phyloP scores from a whole-genome alignment of 73 alveolate species.

The Tetrahymena elliotti region DNA sequence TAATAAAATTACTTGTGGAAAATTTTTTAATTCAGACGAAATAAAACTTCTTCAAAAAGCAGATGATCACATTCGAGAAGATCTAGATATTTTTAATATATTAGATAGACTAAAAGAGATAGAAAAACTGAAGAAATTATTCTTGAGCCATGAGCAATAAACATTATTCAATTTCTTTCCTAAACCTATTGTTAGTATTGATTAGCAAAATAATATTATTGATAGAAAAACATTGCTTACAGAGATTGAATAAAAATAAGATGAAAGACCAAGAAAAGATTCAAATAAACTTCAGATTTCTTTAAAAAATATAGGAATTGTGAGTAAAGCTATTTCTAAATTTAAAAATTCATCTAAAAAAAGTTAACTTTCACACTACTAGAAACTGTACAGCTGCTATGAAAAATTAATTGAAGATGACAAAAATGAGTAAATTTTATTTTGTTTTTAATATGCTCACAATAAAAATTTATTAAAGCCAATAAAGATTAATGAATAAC shows the following conservation, averaged over 20 bases:
- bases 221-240: background rate
- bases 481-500: background rate
- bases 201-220: background rate
- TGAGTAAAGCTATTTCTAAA: background rate
- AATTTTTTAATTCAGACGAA: background rate
- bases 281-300: background rate
- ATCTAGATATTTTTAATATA: background rate
- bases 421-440: background rate
- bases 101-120: background rate
- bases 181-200: background rate
- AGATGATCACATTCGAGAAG: background rate
- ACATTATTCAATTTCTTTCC: background rate
- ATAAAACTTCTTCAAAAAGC: background rate
- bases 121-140: background rate
- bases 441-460: background rate
- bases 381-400: background rate
- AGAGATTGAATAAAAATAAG: background rate
- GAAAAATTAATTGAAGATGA: background rate
- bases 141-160: background rate
- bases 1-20: background rate
- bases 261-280: background rate
- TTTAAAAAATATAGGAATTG: background rate
- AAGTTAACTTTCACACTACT: background rate
- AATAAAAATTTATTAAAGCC: background rate
- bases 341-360: background rate